Base-by-base conservation (phyloP, 139 green algal species). In the Marvania coccoides region DNA sequence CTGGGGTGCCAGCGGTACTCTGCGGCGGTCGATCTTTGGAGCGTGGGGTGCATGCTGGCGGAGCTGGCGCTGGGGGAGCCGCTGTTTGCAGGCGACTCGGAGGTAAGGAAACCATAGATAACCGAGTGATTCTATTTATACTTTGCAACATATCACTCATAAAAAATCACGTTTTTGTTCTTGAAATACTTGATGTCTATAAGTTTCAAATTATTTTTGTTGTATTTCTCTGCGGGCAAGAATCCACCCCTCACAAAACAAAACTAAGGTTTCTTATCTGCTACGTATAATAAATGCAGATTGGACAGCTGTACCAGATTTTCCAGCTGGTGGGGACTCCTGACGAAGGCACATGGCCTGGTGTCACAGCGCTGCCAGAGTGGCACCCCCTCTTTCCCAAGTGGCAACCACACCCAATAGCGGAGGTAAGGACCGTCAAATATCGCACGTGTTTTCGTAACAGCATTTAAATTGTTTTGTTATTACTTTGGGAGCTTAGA, bases 41-140 rank as follows among this genome's bases (percentile, higher is more conserved):
- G 74, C 55, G 81, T 91, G 12, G 91, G 91, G 34, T 97, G 91
- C 83, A 94, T 97, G 28, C n/a, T 91, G 24, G 84, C 79, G 26
- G 84, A 91, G 76, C 84, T 96, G 69, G 51, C 87, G 5, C 90
- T 76, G 53, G 70, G 73, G 6, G 38, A 75, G 42, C 80, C 85
- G 10, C 70, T 95, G 1, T 96, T 96, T 63, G 59, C 57, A 5
- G 75, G 86, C 3, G 83, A 96, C 39, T 83, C 67, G 2, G 88
- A 96, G 70, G 79, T 84, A 59, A 12, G 48, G 48, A 51, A 19
- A 51, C 42, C 19, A 19, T n/a, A 33, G 8, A 58, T 13, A 33
- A 33, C 14, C 28, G 47, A 58, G 15, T 58, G 12, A 13, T 58
- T n/a, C n/a, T n/a, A n/a, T n/a, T n/a, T n/a, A n/a, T n/a, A n/a